Base-by-base conservation (phyloP, 208 protist species). In the Wallacemonas rigidus region DNA sequence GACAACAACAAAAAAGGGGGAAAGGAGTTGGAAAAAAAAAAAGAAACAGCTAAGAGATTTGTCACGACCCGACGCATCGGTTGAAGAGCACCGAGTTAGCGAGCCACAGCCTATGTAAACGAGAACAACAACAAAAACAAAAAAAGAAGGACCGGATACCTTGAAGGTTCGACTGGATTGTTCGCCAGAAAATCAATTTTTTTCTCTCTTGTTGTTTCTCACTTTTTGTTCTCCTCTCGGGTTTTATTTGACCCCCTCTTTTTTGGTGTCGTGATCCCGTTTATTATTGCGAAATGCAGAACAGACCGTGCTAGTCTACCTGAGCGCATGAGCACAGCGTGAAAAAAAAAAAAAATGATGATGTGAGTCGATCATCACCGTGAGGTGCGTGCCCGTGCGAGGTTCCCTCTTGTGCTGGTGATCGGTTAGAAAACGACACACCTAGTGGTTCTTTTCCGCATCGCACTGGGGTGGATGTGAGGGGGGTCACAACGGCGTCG, bases 71-170 rank as follows among this genome's bases (percentile, higher is more conserved):
- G 26, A 26, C 26, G 26, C 26, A 26, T 26, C 26, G 26, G 26
- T 26, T 26, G 26, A 26, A 26, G 26, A 26, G 26, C 26, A 26
- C 26, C 26, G 14, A 51, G 47, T 51, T 51, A 0, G 47, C 14
- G 7, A 14, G 14, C 47, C 7, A 14, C 1, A 51, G 14, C 47
- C 7, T 15, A 51, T 51, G 47, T 8, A 51, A 14, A 8, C 47
- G 14, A 51, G 47, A 51, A 51, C 47, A 14, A 15, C 47, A 51
- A 51, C 11, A 53, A 68, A 53, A 55, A 40, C 55, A 57, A 71
- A 57, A 57, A 26, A 60, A 45, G 54, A 43, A 26, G 26, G 26
- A 26, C 26, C 26, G 26, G 26, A 26, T 26, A 26, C 26, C 26
- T 26, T 26, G 26, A 26, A 26, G 26, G 26, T 26, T 26, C 26